phyloP scores from a whole-genome alignment of 306 rosid genomes.

The Sesbania bispinosa region DNA sequence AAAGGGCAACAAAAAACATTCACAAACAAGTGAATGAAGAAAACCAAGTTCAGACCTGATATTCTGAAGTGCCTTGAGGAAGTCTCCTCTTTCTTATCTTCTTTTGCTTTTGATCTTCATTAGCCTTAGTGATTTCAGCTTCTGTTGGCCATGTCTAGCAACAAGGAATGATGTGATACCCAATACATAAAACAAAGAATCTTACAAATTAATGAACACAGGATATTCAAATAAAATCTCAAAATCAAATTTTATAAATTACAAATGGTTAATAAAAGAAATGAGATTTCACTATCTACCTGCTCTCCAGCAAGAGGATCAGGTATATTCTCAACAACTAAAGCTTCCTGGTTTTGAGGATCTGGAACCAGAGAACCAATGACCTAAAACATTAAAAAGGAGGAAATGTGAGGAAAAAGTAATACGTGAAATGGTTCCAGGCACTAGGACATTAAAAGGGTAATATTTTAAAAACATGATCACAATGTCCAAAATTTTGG shows the following conservation, averaged over 20 bases:
- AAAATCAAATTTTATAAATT: background rate
- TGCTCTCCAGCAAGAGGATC: slow-evolving; percentile 96
- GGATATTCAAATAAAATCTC: background rate
- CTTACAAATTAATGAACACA: background rate
- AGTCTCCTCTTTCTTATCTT: slow-evolving; percentile 53
- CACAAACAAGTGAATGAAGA: background rate
- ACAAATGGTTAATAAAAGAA: background rate
- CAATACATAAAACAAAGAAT: background rate
- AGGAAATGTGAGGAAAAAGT: background rate
- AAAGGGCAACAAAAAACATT: background rate
- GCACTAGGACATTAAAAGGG: too few relatives aligned
- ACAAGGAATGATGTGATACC: slow-evolving; percentile 15
- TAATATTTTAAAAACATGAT: background rate
- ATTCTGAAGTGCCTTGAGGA: slow-evolving; percentile 90
- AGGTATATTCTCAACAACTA: slow-evolving; percentile 74
- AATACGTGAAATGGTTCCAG: too few relatives aligned
- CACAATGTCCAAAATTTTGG: background rate
- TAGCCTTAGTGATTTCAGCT: slow-evolving; percentile 70
- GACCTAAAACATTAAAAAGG: slow-evolving; percentile 45
- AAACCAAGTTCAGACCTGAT: slow-evolving; percentile 60
- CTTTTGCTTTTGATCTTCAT: slow-evolving; percentile 51
- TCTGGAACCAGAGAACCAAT: slow-evolving; percentile 56
- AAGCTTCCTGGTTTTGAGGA: slow-evolving; percentile 66
- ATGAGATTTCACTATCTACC: slow-evolving; percentile 42
- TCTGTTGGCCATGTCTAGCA: slow-evolving; percentile 97